Evolutionary conservation across 169 alveolate species (phyloP).

Genomic region (Plasmodium billcollinsi): DNA sequence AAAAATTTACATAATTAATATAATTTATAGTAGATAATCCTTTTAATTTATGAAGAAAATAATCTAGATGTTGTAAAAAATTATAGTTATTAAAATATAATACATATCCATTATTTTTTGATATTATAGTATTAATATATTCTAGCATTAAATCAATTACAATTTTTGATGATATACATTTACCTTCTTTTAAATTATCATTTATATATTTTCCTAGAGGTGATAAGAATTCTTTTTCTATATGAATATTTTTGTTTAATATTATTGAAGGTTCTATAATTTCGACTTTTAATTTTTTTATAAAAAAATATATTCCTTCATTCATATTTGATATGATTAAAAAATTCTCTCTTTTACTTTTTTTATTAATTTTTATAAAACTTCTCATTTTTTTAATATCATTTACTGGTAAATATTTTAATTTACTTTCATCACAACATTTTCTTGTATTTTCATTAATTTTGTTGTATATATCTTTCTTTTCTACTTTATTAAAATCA

Average conservation of each 20-base stretch:
- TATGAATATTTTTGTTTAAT: constrained; percentile 14
- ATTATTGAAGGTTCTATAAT: constrained; percentile 47
- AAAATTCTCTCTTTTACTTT: constrained; percentile 43
- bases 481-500: neutral
- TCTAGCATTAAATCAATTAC: constrained; percentile 54
- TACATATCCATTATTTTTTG: constrained; percentile 67
- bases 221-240: constrained; percentile 27
- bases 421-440: neutral
- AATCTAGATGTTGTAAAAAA: constrained; percentile 6
- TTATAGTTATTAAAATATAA: constrained; percentile 17
- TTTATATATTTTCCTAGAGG: constrained; percentile 61
- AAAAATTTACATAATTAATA: constrained; percentile 38
- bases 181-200: constrained; percentile 18
- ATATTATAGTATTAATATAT: constrained; percentile 33
- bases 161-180: constrained; percentile 21
- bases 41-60: constrained; percentile 45
- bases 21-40: constrained; percentile 19
- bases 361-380: constrained; percentile 64
- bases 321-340: constrained; percentile 18
- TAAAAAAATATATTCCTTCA: constrained; percentile 11
- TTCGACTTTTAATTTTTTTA: constrained; percentile 40
- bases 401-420: constrained; percentile 26
- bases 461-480: neutral
- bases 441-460: neutral
- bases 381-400: constrained; percentile 48